These are phyloP conservation scores for Termitomyces sp. DNA, from an alignment of 768 basidiomycete species.

Conservation along the genomic window DNA sequence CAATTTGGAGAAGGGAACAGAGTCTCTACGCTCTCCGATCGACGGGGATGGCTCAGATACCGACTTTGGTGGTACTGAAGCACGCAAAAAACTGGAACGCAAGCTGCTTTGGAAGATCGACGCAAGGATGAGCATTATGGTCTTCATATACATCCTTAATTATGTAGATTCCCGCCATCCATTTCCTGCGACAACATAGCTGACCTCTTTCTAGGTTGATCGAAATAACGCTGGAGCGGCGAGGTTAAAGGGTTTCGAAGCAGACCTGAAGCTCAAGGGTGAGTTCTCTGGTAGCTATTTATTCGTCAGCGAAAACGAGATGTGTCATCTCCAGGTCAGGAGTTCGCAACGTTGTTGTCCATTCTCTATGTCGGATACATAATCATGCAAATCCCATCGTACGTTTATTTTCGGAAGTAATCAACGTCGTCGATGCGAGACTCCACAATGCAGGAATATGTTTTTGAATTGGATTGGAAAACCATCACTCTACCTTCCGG, in stretches of 20 bases:
- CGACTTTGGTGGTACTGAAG: constrained; percentile 22
- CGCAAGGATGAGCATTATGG: constrained; percentile 39
- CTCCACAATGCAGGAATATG: constrained; percentile 47
- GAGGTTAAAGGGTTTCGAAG: constrained; percentile 59
- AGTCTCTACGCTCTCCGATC: not conserved
- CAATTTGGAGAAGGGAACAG: constrained; percentile 5
- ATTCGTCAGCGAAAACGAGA: not conserved
- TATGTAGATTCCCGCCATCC: constrained; percentile 20
- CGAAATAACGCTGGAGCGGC: constrained; percentile 70
- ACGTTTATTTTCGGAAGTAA: constrained; percentile 15
- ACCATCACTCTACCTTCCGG: constrained; percentile 60
- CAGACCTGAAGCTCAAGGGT: constrained; percentile 51
- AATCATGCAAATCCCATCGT: constrained; percentile 72
- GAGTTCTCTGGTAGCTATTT: not conserved
- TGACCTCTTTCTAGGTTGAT: constrained; percentile 49
- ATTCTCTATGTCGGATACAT: constrained; percentile 66
- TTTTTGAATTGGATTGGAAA: constrained; percentile 56
- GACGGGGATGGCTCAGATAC: constrained; percentile 17
- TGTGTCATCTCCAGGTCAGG: constrained; percentile 16
- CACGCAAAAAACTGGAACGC: constrained; percentile 24
- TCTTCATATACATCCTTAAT: constrained; percentile 44
- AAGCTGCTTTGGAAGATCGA: constrained; percentile 45
- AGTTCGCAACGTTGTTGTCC: constrained; percentile 58
- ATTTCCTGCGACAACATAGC: constrained; percentile 4
- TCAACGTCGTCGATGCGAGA: not conserved